phyloP scores from a whole-genome alignment of 352 stramenopile genomes.

The Hyaloperonospora arabidopsidis region DNA sequence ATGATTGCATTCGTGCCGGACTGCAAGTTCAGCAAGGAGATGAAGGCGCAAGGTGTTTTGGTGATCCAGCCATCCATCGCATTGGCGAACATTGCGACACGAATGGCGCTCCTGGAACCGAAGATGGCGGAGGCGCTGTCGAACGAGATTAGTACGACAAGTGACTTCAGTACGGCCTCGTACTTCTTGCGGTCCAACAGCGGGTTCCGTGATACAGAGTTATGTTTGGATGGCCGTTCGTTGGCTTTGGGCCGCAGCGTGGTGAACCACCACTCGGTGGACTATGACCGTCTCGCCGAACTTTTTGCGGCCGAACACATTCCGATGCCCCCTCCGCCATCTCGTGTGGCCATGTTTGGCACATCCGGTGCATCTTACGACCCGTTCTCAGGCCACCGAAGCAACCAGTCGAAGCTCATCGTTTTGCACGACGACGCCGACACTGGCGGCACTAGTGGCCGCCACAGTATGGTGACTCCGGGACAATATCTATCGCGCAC shows the following conservation, averaged over 20 bases:
- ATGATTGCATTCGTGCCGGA: constrained; percentile 53
- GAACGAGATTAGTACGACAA: constrained; percentile 40
- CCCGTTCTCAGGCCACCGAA: constrained; percentile 26
- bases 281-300: constrained; percentile 41
- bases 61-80: constrained; percentile 58
- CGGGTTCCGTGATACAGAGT: constrained; percentile 33
- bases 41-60: constrained; percentile 45
- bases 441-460: background rate
- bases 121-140: constrained; percentile 33
- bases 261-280: constrained; percentile 59
- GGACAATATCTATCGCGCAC: background rate
- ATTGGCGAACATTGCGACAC: constrained; percentile 54
- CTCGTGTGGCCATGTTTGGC: constrained; percentile 67
- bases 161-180: constrained; percentile 36
- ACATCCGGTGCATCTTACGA: constrained; percentile 39
- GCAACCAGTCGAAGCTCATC: background rate
- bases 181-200: constrained; percentile 46
- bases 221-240: constrained; percentile 31
- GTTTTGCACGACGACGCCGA: background rate
- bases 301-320: constrained; percentile 31
- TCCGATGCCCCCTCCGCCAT: constrained; percentile 39
- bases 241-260: constrained; percentile 42
- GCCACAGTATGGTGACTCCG: background rate
- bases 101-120: constrained; percentile 51
- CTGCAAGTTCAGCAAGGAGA: constrained; percentile 26